phyloP scores from a whole-genome alignment of 495 filamentous ascomycete species.

The Penicillium paxilli region DNA sequence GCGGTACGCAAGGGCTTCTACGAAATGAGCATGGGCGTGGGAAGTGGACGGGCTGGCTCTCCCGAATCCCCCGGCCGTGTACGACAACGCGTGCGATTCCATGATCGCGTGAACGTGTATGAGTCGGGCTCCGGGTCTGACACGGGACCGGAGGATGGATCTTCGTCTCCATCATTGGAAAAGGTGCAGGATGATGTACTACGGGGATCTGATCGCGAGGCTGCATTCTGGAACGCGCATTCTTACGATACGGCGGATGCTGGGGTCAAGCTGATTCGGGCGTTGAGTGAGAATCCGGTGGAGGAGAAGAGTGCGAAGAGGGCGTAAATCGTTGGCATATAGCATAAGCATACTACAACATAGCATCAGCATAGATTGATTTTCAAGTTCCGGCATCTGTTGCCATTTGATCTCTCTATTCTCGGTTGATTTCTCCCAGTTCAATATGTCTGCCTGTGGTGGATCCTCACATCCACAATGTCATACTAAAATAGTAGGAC shows the following conservation, averaged over 20 bases:
- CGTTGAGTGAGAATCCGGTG: conserved; percentile 18
- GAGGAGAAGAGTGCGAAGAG: conserved; percentile 17
- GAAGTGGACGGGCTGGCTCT: neutral
- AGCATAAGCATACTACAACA: neutral
- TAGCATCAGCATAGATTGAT: neutral
- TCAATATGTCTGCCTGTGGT: neutral
- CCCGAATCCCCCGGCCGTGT: conserved; percentile 11
- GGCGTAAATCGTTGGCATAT: conserved; percentile 9
- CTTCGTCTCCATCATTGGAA: conserved; percentile 14
- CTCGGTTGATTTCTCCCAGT: no score
- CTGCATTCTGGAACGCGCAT: conserved; percentile 35
- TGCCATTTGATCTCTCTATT: neutral
- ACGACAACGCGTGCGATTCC: conserved; percentile 37
- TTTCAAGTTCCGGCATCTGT: no score
- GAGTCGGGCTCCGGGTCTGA: conserved; percentile 18
- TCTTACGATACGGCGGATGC: conserved; percentile 30
- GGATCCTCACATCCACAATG: no score
- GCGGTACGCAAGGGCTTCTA: conserved; percentile 67
- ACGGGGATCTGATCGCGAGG: conserved; percentile 28
- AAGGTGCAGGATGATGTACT: conserved; percentile 24
- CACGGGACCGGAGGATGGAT: conserved; percentile 9
- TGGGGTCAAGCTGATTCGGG: conserved; percentile 40
- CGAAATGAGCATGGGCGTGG: conserved; percentile 28
- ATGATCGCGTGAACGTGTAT: conserved; percentile 41
- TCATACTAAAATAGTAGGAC: no score